Conservation (phyloP, 805 yeast genomes). For the Monosporozyma unispora region DNA sequence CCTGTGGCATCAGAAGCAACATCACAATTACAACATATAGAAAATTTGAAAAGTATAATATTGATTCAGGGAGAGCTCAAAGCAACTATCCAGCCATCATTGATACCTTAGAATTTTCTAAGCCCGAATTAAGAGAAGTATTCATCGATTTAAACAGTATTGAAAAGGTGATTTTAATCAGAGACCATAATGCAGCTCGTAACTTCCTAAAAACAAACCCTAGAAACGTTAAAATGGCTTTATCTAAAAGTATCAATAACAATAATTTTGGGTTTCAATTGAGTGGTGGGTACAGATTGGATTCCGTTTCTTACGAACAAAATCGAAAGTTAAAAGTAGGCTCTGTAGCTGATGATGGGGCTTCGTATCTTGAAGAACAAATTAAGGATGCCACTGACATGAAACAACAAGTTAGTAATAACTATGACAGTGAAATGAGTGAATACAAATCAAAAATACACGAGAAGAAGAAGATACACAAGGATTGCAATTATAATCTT, state of each 20-base stretch:
- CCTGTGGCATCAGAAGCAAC: slow-evolving; percentile 29
- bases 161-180: slow-evolving; percentile 50
- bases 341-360: slow-evolving; percentile 15
- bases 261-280: slow-evolving; percentile 38
- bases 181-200: slow-evolving; percentile 45
- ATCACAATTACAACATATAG: slow-evolving; percentile 40
- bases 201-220: slow-evolving; percentile 30
- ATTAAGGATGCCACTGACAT: slow-evolving; percentile 14
- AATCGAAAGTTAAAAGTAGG: slow-evolving; percentile 16
- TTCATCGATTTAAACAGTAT: slow-evolving; percentile 55
- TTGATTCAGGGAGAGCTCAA: slow-evolving; percentile 36
- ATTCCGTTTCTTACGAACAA: slow-evolving; percentile 42
- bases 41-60: slow-evolving; percentile 37
- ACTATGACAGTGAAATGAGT: slow-evolving; percentile 8
- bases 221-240: slow-evolving; percentile 35
- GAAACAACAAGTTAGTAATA: slow-evolving; percentile 22
- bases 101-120: slow-evolving; percentile 50
- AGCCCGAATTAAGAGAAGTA: slow-evolving; percentile 47
- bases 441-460: slow-evolving; percentile 6
- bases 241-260: slow-evolving; percentile 32
- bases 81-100: slow-evolving; percentile 39
- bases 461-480: slow-evolving; percentile 23
- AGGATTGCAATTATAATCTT: slow-evolving; percentile 19
- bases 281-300: slow-evolving; percentile 40
- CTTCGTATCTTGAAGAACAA: slow-evolving; percentile 14